Evolutionary conservation across 495 filamentous ascomycete genomes (phyloP).

Genomic region (Tuber brumale): DNA sequence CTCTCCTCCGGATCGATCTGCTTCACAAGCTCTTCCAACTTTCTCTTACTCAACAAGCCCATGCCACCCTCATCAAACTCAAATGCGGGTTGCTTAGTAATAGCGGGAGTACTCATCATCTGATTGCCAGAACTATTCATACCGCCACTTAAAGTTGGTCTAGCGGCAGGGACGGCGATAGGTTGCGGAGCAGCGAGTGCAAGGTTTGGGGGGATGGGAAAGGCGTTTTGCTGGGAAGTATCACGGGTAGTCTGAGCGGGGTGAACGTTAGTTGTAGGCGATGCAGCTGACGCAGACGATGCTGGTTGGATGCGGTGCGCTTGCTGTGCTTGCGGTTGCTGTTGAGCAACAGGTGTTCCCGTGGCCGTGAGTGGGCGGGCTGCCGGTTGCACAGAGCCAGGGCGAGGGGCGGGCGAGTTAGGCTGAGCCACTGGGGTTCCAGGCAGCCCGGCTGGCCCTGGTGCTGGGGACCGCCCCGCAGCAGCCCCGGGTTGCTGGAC

Average conservation of each 20-base stretch:
- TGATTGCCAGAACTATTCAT: constrained; percentile 64
- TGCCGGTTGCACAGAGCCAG: constrained; percentile 29
- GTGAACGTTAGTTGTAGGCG: constrained; percentile 50
- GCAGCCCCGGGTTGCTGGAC: constrained; percentile 11
- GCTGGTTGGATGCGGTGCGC: constrained; percentile 29
- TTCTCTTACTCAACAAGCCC: constrained; percentile 86
- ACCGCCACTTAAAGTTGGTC: constrained; percentile 73
- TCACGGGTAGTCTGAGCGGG: constrained; percentile 47
- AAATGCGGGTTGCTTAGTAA: constrained; percentile 70
- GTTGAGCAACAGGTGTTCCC: constrained; percentile 32
- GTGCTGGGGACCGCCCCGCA: constrained; percentile 18
- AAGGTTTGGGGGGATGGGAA: constrained; percentile 75
- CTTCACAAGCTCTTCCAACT: constrained; percentile 87
- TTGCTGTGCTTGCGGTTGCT: constrained; percentile 30
- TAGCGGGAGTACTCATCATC: constrained; percentile 76
- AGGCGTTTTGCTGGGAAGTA: constrained; percentile 42
- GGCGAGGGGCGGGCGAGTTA: constrained; percentile 36
- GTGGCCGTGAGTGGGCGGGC: constrained; percentile 30
- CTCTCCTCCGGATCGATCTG: constrained; percentile 70
- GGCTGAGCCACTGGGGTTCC: constrained; percentile 33
- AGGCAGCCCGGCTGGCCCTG: constrained; percentile 1
- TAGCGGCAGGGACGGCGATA: constrained; percentile 59
- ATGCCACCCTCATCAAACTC: constrained; percentile 85
- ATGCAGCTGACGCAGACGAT: constrained; percentile 23
- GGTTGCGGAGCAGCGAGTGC: constrained; percentile 63